These are phyloP conservation scores for Testicularia cyperi DNA, from an alignment of 1,284 basidiomycete species.

Conservation along the genomic window DNA sequence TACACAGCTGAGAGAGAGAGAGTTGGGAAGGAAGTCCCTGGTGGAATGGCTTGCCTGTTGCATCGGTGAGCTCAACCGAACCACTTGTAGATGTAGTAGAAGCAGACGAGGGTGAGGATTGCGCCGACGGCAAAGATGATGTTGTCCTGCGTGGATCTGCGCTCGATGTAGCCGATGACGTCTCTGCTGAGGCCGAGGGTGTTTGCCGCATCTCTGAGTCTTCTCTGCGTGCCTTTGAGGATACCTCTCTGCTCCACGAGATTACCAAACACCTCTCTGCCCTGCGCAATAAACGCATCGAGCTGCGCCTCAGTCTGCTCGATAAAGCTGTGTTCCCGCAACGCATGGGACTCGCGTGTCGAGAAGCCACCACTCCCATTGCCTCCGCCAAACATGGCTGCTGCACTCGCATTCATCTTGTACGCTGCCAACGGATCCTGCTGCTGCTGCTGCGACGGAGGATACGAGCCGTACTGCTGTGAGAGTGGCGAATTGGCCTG, in stretches of 20 bases:
- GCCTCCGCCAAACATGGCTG: slow-evolving; percentile 49
- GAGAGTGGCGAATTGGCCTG: too few species aligned
- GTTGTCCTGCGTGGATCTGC: slow-evolving; percentile 57
- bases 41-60: too few species aligned
- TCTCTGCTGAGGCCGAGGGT: slow-evolving; percentile 56
- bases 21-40: neutral
- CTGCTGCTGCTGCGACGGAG: slow-evolving; percentile 3
- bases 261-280: slow-evolving; percentile 56
- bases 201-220: slow-evolving; percentile 54
- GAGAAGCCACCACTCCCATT: slow-evolving; percentile 11
- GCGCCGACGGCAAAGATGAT: slow-evolving; percentile 56
- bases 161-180: slow-evolving; percentile 58
- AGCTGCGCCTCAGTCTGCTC: slow-evolving; percentile 56
- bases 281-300: slow-evolving; percentile 58
- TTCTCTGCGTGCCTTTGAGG: slow-evolving; percentile 53
- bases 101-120: slow-evolving; percentile 54
- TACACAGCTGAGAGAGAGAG: neutral
- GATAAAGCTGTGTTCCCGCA: slow-evolving; percentile 58
- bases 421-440: slow-evolving; percentile 52
- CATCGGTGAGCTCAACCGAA: too few species aligned
- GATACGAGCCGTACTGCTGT: too few species aligned
- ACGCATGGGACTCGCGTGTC: slow-evolving; percentile 51
- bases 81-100: slow-evolving; percentile 58
- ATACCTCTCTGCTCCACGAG: slow-evolving; percentile 57
- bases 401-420: slow-evolving; percentile 50